phyloP scores from a whole-genome alignment of 1,284 basidiomycete genomes.

The Mycena citricolor region DNA sequence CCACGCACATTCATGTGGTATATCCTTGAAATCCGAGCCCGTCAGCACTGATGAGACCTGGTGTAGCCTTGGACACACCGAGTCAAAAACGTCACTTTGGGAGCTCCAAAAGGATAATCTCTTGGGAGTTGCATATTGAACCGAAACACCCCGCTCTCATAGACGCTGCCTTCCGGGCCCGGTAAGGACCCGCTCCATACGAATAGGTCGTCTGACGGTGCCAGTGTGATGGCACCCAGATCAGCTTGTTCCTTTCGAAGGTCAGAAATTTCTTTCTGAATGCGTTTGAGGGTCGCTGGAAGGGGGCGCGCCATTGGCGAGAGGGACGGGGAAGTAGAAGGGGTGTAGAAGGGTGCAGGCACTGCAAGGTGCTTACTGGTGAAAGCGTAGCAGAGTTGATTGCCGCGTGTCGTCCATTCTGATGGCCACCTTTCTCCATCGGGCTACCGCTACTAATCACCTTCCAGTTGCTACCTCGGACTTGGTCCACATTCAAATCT shows the following conservation, averaged over 20 bases:
- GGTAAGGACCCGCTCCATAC: constrained; percentile 74
- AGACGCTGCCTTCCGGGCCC: constrained; percentile 82
- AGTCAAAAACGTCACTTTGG: constrained; percentile 76
- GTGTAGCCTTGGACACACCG: constrained; percentile 41
- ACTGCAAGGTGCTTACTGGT: too few relatives aligned
- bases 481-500: too few relatives aligned
- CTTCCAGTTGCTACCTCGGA: too few relatives aligned
- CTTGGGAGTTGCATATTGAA: constrained; percentile 69
- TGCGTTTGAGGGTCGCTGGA: constrained; percentile 80
- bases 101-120: constrained; percentile 92
- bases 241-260: constrained; percentile 77
- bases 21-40: constrained; percentile 52
- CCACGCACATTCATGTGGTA: constrained; percentile 81
- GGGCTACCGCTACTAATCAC: too few relatives aligned
- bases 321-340: not conserved
- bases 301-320: constrained; percentile 5
- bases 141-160: constrained; percentile 84
- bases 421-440: too few relatives aligned
- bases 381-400: too few relatives aligned
- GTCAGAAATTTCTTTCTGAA: constrained; percentile 85
- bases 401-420: too few relatives aligned
- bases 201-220: constrained; percentile 64
- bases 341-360: not conserved
- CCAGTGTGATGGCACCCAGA: constrained; percentile 71
- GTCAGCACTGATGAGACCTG: not conserved